Evolutionary conservation across 768 basidiomycete genomes (phyloP).

Genomic region (Paxillus rubicundulus): DNA sequence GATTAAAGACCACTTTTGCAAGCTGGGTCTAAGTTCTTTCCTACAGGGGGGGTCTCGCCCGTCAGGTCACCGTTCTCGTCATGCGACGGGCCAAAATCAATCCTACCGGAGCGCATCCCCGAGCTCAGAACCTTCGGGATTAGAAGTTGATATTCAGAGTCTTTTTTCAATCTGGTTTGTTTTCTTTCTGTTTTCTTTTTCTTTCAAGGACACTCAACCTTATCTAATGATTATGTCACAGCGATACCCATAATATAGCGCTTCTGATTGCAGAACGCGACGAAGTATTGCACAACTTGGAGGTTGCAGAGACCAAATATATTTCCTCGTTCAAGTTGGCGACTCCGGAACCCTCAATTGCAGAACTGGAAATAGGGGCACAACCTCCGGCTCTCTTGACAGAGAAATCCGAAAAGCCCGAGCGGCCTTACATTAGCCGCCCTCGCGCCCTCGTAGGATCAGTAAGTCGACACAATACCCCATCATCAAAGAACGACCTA

Average conservation of each 20-base stretch:
- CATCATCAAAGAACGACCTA: neutral
- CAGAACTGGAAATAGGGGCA: slow-evolving; percentile 45
- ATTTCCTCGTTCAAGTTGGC: slow-evolving; percentile 72
- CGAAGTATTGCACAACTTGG: slow-evolving; percentile 72
- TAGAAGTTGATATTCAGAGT: slow-evolving; percentile 66
- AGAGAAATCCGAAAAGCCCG: slow-evolving; percentile 38
- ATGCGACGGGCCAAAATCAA: slow-evolving; percentile 31
- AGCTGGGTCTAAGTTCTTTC: slow-evolving; percentile 61
- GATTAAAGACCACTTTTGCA: slow-evolving; percentile 66
- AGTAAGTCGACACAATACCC: slow-evolving; percentile 18
- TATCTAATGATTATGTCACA: slow-evolving; percentile 23
- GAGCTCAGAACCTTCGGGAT: slow-evolving; percentile 38
- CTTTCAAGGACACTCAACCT: neutral
- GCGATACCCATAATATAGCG: slow-evolving; percentile 67
- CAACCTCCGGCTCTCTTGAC: slow-evolving; percentile 28
- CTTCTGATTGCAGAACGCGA: slow-evolving; percentile 73
- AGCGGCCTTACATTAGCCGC: slow-evolving; percentile 62
- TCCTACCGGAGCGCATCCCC: slow-evolving; percentile 3
- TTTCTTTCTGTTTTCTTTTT: neutral
- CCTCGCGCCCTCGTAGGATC: slow-evolving; percentile 51
- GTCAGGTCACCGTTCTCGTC: slow-evolving; percentile 20
- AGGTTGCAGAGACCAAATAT: slow-evolving; percentile 77
- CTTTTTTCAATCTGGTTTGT: slow-evolving; percentile 74
- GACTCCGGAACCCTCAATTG: slow-evolving; percentile 70
- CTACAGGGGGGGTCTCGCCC: slow-evolving; percentile 38